These are phyloP conservation scores for Thalassiosira exigua DNA, from an alignment of 352 stramenopile species.

Conservation along the genomic window DNA sequence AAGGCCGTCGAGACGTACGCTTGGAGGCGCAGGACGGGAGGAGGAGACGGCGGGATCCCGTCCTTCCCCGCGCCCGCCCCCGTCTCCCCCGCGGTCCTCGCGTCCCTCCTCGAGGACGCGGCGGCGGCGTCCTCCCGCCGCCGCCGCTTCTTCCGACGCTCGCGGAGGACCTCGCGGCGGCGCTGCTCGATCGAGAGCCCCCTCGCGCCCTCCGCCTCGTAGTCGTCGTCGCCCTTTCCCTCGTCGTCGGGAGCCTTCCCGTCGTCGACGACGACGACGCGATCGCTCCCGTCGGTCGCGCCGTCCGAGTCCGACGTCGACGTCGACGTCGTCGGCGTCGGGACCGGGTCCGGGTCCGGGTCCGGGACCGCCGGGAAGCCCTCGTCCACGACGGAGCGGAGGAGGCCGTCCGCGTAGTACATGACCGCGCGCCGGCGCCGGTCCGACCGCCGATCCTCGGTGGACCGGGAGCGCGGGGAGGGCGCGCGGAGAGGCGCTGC, in stretches of 20 bases:
- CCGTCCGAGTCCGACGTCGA: not conserved
- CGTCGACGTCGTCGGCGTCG: too few species aligned
- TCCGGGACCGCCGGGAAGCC: too few species aligned
- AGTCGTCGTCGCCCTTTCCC: not conserved
- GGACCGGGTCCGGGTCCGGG: too few species aligned
- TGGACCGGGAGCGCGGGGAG: too few species aligned
- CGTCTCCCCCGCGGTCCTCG: not conserved
- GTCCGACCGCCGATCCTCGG: too few species aligned
- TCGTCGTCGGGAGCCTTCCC: not conserved
- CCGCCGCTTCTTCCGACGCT: too few species aligned
- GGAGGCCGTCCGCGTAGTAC: constrained; percentile 8
- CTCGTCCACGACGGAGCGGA: constrained; percentile 2
- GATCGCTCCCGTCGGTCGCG: not conserved
- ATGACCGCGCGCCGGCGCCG: too few species aligned
- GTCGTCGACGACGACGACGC: not conserved
- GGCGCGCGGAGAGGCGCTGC: too few species aligned
- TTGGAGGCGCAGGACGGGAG: constrained; percentile 15
- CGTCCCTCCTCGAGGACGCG: too few species aligned
- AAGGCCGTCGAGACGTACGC: constrained; percentile 23
- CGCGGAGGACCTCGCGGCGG: too few species aligned
- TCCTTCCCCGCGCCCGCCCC: not conserved
- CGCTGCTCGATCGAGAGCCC: constrained; percentile 5
- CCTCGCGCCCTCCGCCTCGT: constrained; percentile 12
- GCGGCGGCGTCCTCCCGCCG: too few species aligned
- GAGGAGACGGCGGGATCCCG: not conserved